A percentile compares a stretch with the other conserved stretches of the same genome.
These are phyloP conservation scores for Tuber aestivum DNA, from an alignment of 495 filamentous ascomycete species.

Conservation along the genomic window DNA sequence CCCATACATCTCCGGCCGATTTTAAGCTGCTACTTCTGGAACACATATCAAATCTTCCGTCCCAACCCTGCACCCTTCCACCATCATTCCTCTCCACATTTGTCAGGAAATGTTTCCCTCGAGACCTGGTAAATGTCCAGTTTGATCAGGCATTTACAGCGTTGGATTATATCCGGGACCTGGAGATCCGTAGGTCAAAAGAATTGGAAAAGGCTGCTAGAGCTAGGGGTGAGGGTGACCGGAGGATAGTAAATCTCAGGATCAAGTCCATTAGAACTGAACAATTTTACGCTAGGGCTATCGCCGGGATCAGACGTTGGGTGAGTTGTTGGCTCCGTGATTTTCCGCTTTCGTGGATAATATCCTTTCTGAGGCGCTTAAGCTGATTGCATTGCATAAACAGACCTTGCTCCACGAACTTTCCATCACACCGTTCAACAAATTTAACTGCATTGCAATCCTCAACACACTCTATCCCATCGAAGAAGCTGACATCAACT, in stretches of 20 bases:
- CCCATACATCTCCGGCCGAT: constrained; percentile 52
- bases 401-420: constrained; percentile 68
- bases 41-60: constrained; percentile 58
- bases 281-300: constrained; percentile 59
- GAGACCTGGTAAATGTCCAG: constrained; percentile 56
- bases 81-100: constrained; percentile 63
- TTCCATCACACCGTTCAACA: constrained; percentile 58
- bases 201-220: constrained; percentile 48
- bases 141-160: constrained; percentile 67
- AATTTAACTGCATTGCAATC: constrained; percentile 66
- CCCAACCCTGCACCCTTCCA: constrained; percentile 61
- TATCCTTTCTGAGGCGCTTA: constrained; percentile 16
- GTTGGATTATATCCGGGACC: constrained; percentile 64
- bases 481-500: constrained; percentile 46
- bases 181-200: constrained; percentile 60
- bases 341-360: constrained; percentile 24
- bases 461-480: constrained; percentile 69
- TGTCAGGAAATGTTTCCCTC: constrained; percentile 57
- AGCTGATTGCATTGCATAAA: constrained; percentile 5
- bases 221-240: constrained; percentile 33
- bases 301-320: constrained; percentile 64
- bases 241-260: constrained; percentile 34
- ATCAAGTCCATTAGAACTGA: constrained; percentile 50
- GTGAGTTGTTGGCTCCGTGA: constrained; percentile 46
- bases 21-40: constrained; percentile 59